Base-by-base conservation (phyloP, 106 monocot species). In the Dendrobium chrysotoxum region DNA sequence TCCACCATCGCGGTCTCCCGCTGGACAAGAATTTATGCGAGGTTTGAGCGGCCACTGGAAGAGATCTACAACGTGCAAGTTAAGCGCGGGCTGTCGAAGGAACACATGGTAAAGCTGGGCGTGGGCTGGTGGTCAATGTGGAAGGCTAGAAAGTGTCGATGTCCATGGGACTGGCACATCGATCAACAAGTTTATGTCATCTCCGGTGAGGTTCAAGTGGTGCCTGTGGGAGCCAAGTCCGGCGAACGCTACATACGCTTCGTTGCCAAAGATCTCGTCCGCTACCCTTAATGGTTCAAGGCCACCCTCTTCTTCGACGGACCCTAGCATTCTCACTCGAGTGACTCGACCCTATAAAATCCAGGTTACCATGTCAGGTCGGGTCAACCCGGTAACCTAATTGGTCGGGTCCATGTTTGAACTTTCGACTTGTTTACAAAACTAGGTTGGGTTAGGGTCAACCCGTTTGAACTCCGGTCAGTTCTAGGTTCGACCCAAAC, bases 141-240 rank as follows among this genome's bases (percentile, higher is more conserved):
- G 96, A 88, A 61, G 87, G 92, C 93, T 17, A 93, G 90, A 11
- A 77, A 70, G 86, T 92, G 93, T 82, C 79, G 38, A 44, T 26
- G 94, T 21, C 94, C 93, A 1, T 97, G 92, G 96, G 86, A 97
- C 90, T 97, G 96, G 93, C 92, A 97, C 85, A 93, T 97, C 18
- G 93, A 97, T 80, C 96, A 97, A 87, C 86, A 82, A 85, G 93
- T 97, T 21, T 97, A 92, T 58, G 84, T 94, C 30, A 87, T 95
- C 75, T 86, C 84, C 74, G 95, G 92, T 31, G 92, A 92, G 88
- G 95, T 95, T 45, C 78, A 88, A 30, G 92, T 95, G 16, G 83
- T 95, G 67, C 95, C 92, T 18, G 86, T 90, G 80, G 95, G 92
- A 42, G 88, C 85, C 80, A 81, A 74, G 75, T 77, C 78, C 30